phyloP scores from a whole-genome alignment of 2,329 filamentous ascomycete genomes.

The Aspergillus sp. region DNA sequence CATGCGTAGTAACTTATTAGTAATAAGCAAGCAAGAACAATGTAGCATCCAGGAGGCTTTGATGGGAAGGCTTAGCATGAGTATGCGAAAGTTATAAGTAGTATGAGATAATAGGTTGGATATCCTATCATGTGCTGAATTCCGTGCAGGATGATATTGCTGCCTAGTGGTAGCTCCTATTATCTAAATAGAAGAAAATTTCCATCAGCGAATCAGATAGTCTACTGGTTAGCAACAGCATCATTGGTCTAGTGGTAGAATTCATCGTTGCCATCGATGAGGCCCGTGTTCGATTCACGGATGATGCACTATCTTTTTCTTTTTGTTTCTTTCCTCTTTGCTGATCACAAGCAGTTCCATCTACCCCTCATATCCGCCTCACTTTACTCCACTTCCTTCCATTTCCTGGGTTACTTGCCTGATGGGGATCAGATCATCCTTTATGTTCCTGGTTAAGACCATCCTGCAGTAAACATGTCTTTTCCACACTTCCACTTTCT shows the following conservation, averaged over 20 bases:
- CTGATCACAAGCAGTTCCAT: too few relatives aligned
- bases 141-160: not conserved
- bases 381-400: too few relatives aligned
- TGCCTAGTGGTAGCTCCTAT: fast-evolving
- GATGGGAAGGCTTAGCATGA: too few relatives aligned
- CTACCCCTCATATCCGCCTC: too few relatives aligned
- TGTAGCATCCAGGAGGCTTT: too few relatives aligned
- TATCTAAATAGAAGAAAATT: not conserved
- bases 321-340: not conserved
- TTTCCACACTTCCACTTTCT: not conserved
- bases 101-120: too few relatives aligned
- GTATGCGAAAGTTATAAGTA: too few relatives aligned
- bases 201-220: not conserved
- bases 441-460: not conserved
- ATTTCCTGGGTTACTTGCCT: too few relatives aligned
- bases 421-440: too few relatives aligned
- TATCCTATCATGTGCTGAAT: too few relatives aligned
- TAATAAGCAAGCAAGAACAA: too few relatives aligned
- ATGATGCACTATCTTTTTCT: slow-evolving; percentile 37
- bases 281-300: slow-evolving; percentile 51
- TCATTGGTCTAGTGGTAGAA: slow-evolving; percentile 50
- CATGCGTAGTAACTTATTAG: too few relatives aligned
- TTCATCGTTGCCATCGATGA: slow-evolving; percentile 50
- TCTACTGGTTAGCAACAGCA: slow-evolving; percentile 25
- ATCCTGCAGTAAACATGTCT: not conserved